phyloP scores from a whole-genome alignment of 495 filamentous ascomycete species.

The Aspergillus steynii region DNA sequence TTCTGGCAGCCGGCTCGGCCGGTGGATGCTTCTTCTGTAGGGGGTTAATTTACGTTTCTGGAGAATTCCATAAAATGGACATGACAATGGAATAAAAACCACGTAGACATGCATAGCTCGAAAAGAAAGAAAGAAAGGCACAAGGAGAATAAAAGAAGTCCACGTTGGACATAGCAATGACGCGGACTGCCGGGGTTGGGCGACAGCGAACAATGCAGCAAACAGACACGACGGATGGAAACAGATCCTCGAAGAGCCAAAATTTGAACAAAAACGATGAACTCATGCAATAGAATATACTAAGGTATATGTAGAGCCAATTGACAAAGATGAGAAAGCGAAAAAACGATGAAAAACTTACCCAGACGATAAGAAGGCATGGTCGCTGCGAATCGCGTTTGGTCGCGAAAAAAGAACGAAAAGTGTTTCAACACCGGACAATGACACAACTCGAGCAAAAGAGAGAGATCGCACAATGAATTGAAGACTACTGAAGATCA shows the following conservation, averaged over 20 bases:
- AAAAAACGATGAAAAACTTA: constrained; percentile 11
- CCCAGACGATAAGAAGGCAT: constrained; percentile 25
- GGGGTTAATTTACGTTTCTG: constrained; percentile 14
- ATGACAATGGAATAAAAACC: background rate
- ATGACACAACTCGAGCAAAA: background rate
- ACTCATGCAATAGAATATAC: background rate
- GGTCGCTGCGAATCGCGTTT: background rate
- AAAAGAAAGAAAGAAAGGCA: background rate
- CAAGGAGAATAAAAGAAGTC: background rate
- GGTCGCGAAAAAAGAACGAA: background rate
- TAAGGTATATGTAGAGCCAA: background rate
- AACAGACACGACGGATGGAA: background rate
- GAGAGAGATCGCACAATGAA: background rate
- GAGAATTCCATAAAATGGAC: background rate
- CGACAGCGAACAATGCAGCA: background rate
- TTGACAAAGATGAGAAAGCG: background rate
- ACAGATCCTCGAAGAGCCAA: background rate
- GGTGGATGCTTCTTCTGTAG: constrained; percentile 58
- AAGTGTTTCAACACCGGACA: background rate
- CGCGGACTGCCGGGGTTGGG: background rate
- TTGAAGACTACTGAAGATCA: background rate
- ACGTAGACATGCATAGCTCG: background rate
- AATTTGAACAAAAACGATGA: background rate
- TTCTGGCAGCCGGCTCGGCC: constrained; percentile 69
- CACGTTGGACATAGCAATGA: background rate